Base-by-base conservation (phyloP, 2,329 filamentous ascomycete genomes). In the Trichoderma guizhouense region DNA sequence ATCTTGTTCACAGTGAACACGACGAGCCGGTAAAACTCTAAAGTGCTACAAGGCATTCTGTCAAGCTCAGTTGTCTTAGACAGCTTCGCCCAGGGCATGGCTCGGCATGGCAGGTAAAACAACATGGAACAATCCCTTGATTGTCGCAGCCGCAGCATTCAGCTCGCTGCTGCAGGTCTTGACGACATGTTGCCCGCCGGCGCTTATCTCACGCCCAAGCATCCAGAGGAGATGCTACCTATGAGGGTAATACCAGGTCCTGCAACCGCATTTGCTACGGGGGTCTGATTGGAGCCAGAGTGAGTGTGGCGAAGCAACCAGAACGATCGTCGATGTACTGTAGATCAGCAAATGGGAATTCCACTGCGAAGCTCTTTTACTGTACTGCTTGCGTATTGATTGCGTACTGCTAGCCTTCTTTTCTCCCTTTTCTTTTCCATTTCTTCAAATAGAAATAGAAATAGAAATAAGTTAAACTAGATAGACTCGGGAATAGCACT, bases 151-250 rank as follows among this genome's bases (percentile, higher is more conserved):
- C 36, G 36, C 47, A 36, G 47, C 57, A 62, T 58, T 57, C 58
- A 65, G 61, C 60, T 61, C 60, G 58, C 68, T 63, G 43, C 69
- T 64, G 61, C 69, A 65, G 34, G 61, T 71, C 47, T 60, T 21
- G 36, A 60, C 26, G 51, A 36, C 39, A 51, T 47, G 61, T 47
- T 58, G 69, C 60, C 61, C 69, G 62, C n/a, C 62, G 69, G 69
- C 69, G 69, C 69, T 71, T 71, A 71, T 71, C 69, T 65, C 69
- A 71, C 61, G 47, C 39, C 51, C 34, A 34, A 58, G 51, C 55
- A 47, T 43, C 15, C 60, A 21, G 47, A 53, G 21, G 11, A 32
- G 57, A 60, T 63, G 8, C 34, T 47, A 28, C 58, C 30, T 39
- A 28, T 61, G 66, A 69, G 66, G 55, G 66, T 69, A 69, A 69